Evolutionary conservation across 768 basidiomycete species (phyloP), one percentile per base, ranked within the genome.

Genomic region (Leccinum incarnatum): DNA sequence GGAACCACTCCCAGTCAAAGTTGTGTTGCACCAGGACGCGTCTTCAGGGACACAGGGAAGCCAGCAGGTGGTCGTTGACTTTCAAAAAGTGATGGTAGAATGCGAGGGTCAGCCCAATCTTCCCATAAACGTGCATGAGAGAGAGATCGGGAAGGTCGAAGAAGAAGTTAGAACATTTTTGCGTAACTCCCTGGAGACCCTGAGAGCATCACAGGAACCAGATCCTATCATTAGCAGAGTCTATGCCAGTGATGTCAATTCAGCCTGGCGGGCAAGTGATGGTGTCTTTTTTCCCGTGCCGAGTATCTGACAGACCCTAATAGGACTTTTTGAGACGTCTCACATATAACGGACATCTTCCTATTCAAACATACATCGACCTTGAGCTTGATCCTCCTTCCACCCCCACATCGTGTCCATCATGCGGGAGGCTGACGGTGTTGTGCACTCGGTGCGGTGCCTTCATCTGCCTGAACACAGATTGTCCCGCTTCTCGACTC

Each of bases 261-360:
- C 30, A 30, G 32, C 11, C 12, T 34, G 32, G 32, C 32, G 30
- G 29, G 29, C 29, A 29, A 29, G 14, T 17, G 37, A 17, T 17
- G 15, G 15, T 37, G 17, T 37, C 37, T 37, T 37, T 36, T 36
- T 37, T 37, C 15, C 15, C 7, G 37, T 37, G 17, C 37, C 14
- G 37, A 37, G 17, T 17, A 15, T 40, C 37, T 40, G 40, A 42
- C 40, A 2, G 40, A n/a, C 8, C 40, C 40, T 42, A 42, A 42
- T 47, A 68, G 68, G 56, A 56, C 21, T 69, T 69, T 50, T 15
- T 61, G 2, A 59, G 55, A 23, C 61, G 61, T n/a, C 68, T 68
- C 23, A 34, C 54, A 42, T 49, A 15, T 2, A 55, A 52, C 8
- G 67, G 50, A 6, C n/a, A 62, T 8, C 23, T 47, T 29, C 15